phyloP scores from a whole-genome alignment of 2,329 filamentous ascomycete species.

The Calonectria pseudoreteaudii region DNA sequence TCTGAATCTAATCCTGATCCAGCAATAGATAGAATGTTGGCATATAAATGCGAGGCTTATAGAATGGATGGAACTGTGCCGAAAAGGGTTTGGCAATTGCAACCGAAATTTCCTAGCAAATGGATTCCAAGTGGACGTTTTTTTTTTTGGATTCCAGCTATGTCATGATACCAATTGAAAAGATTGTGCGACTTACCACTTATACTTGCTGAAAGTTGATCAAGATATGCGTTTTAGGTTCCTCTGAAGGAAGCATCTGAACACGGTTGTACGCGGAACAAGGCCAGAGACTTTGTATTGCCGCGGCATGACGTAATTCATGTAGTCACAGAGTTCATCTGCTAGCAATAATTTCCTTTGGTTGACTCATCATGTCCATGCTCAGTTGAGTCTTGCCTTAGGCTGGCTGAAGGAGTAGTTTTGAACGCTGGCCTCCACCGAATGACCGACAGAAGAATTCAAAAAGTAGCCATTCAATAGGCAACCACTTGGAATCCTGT shows the following conservation, averaged over 20 bases:
- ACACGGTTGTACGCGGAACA: not conserved
- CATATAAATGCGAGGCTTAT: not conserved
- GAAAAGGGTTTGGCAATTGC: not conserved
- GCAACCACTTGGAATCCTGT: not conserved
- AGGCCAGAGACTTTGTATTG: not conserved
- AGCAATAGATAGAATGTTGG: not conserved
- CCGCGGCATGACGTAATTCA: not conserved
- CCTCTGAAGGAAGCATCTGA: not conserved
- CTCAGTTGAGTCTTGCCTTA: not conserved
- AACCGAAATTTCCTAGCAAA: not conserved
- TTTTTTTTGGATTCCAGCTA: not conserved
- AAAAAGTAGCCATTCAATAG: not conserved
- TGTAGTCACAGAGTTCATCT: not conserved
- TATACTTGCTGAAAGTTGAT: not conserved
- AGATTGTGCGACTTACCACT: too few relatives aligned
- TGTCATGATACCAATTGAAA: not conserved
- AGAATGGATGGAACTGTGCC: too few relatives aligned
- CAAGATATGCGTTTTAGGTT: not conserved
- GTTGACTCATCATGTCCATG: not conserved
- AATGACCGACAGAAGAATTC: not conserved
- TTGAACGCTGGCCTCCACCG: not conserved
- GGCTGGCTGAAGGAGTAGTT: not conserved
- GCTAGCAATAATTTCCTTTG: not conserved
- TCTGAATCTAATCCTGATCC: not conserved
- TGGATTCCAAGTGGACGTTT: not conserved